Conservation (phyloP, 495 filamentous ascomycete species). For the Xylaria cubensis region DNA sequence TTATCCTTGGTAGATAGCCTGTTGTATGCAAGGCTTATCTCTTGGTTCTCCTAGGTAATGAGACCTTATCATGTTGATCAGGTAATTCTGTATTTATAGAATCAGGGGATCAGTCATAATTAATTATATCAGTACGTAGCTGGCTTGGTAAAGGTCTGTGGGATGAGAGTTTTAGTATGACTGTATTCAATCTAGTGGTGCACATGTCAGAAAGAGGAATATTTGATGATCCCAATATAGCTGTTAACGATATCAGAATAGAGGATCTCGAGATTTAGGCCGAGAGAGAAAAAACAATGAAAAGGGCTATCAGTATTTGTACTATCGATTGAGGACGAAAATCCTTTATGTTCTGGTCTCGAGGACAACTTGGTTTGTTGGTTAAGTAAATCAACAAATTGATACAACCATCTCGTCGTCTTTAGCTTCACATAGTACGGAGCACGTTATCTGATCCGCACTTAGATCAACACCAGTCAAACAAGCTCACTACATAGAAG, state of each 20-base stretch:
- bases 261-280: not conserved
- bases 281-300: too few relatives aligned
- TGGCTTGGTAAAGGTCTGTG: not conserved
- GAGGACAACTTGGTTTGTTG: not conserved
- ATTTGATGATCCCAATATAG: not conserved
- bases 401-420: not conserved
- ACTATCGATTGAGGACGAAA: not conserved
- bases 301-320: not conserved
- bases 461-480: not conserved
- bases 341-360: not conserved
- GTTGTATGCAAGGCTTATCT: not conserved
- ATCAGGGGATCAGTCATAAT: not conserved
- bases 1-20: not conserved
- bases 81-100: not conserved
- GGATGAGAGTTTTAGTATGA: not conserved
- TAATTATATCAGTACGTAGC: not conserved
- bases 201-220: not conserved
- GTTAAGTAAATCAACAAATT: not conserved
- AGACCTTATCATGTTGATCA: not conserved
- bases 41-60: not conserved
- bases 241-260: not conserved
- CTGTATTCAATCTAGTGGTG: not conserved
- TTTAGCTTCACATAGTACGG: not conserved
- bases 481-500: not conserved
- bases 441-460: not conserved